Evolutionary conservation across 176 grass and related monocot genomes (phyloP).

Genomic region (Triticum turgidum): DNA sequence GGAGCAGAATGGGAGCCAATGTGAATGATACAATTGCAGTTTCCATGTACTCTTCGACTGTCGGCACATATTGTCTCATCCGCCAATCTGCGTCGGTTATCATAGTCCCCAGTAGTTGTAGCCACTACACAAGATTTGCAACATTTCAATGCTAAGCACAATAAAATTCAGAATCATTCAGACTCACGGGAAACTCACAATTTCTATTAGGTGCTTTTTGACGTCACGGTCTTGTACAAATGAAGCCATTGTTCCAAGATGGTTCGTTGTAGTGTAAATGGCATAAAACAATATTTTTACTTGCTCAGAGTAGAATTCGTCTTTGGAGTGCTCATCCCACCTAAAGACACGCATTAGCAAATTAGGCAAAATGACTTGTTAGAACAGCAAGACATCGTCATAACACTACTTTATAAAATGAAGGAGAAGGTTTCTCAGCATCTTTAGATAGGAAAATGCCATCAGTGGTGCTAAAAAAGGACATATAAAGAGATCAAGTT

Average conservation of each 20-base stretch:
- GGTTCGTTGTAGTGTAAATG: conserved; percentile 49
- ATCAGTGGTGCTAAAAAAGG: too few species aligned
- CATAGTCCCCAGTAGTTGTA: conserved; percentile 48
- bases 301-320: conserved; percentile 60
- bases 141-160: not conserved
- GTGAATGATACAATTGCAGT: conserved; percentile 60
- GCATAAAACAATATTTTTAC: conserved; percentile 73
- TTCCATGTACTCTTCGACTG: conserved; percentile 55
- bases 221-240: conserved; percentile 43
- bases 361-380: not conserved
- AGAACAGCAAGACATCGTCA: too few species aligned
- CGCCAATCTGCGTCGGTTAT: conserved; percentile 58
- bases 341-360: not conserved
- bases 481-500: too few species aligned
- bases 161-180: too few species aligned
- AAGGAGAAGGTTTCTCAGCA: too few species aligned
- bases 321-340: conserved; percentile 56
- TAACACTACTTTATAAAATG: too few species aligned
- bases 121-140: conserved; percentile 44
- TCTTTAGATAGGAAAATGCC: too few species aligned
- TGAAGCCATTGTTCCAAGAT: conserved; percentile 54
- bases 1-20: conserved; percentile 55
- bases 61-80: conserved; percentile 41
- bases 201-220: conserved; percentile 45
- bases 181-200: conserved; percentile 35